These are phyloP conservation scores for Verbascum thapsus DNA, from an alignment of 257 asterid species.

Conservation along the genomic window DNA sequence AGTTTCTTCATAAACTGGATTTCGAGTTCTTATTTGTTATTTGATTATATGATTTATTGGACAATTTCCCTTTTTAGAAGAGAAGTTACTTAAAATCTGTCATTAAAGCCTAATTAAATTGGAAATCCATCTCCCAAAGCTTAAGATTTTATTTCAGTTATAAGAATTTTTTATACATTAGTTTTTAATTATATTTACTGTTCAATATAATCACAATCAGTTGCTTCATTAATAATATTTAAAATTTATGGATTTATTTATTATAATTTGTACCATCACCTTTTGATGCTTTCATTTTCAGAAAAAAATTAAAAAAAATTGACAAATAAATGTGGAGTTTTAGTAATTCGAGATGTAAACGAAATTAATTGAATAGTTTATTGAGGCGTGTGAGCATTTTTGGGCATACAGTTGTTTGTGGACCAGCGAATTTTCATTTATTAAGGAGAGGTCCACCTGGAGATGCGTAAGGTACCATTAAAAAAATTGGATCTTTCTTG, in stretches of 20 bases:
- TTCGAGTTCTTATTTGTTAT: constrained; percentile 1
- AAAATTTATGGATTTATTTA: no score
- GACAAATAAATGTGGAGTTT: constrained; percentile 1
- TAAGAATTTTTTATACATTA: no score
- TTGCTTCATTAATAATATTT: no score
- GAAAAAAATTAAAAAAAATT: no score
- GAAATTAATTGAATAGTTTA: not conserved
- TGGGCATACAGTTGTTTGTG: constrained; percentile 23
- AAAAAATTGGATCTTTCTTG: constrained; percentile 19
- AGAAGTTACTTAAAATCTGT: not conserved
- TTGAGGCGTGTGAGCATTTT: constrained; percentile 15
- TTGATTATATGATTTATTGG: constrained; percentile 25
- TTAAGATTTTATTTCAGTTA: no score
- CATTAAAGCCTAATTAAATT: not conserved
- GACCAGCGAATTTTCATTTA: constrained; percentile 23
- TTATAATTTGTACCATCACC: no score
- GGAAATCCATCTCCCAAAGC: no score
- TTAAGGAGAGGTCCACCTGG: constrained; percentile 47
- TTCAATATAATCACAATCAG: no score
- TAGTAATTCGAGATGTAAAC: constrained; percentile 41
- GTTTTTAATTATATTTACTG: no score
- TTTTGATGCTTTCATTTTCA: no score
- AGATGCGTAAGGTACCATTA: constrained; percentile 49
- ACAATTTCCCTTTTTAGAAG: no score
- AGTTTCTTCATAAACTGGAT: no score